Percentiles rank a stretch among this genome's conserved stretches.
Evolutionary conservation across 2,329 filamentous ascomycete species (phyloP).

Genomic region (Cryphonectria naterciae): DNA sequence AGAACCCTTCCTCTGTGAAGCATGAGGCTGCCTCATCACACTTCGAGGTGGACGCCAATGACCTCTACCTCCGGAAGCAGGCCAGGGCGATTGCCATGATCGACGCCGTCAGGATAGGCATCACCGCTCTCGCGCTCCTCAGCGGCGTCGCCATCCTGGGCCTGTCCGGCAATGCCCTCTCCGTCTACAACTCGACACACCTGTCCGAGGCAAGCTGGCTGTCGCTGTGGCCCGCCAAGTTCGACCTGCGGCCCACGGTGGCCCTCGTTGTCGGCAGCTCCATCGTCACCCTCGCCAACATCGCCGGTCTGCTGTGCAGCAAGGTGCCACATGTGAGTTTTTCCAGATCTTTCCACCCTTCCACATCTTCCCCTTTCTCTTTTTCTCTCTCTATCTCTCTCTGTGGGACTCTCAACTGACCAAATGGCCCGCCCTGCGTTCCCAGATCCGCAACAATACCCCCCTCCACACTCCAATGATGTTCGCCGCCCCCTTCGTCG

Average conservation of each 20-base stretch:
- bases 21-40: slow-evolving; percentile 45
- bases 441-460: slow-evolving; percentile 45
- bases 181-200: slow-evolving; percentile 59
- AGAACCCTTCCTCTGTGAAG: slow-evolving; percentile 19
- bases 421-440: not conserved
- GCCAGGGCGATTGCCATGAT: slow-evolving; percentile 45
- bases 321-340: slow-evolving; percentile 55
- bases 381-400: not conserved
- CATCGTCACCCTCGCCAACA: slow-evolving; percentile 54
- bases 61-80: slow-evolving; percentile 39
- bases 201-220: slow-evolving; percentile 52
- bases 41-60: slow-evolving; percentile 52
- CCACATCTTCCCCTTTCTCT: not conserved
- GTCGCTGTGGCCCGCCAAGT: slow-evolving; percentile 61
- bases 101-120: slow-evolving; percentile 50
- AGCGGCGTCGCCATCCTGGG: slow-evolving; percentile 58
- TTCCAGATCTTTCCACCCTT: not conserved
- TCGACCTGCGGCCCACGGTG: slow-evolving; percentile 60
- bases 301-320: slow-evolving; percentile 52
- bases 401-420: not conserved
- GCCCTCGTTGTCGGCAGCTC: slow-evolving; percentile 57
- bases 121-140: slow-evolving; percentile 55
- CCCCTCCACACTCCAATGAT: slow-evolving; percentile 42
- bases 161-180: slow-evolving; percentile 57
- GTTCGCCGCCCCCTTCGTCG: slow-evolving; percentile 46